Evolutionary conservation across 2,329 filamentous ascomycete genomes (phyloP), one percentile per base, ranked within the genome.

Genomic region (Microdochium nivale): DNA sequence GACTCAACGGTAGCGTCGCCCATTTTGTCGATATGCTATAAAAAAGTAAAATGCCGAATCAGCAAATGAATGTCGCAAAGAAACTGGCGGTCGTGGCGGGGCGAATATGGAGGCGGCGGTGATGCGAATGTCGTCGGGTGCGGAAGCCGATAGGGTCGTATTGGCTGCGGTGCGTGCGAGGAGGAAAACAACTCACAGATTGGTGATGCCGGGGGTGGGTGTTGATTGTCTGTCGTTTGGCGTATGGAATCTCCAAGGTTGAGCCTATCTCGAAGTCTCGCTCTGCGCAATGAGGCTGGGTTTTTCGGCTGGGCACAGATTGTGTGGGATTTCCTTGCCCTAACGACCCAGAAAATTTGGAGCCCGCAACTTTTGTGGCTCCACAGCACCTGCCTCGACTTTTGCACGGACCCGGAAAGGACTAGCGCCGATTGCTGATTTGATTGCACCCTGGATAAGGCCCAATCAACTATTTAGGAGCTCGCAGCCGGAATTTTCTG

Each of bases 1-100:
- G 84, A 78, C 78, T 86, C 85, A 77, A 91, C 85, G 70, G 85
- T 78, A 77, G 87, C 84, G 80, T 89, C 85, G 77, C 86, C 84
- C 87, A 90, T 90, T 83, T 75, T 86, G 80, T 76, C 76, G 75
- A 72, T 76, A 73, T 75, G 78, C 77, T 83, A 69, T 56, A 65
- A 59, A 48, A n/a, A 58, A 54, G 44, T 49, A 47, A 48, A 49
- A 55, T 52, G 54, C 53, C 61, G 51, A 59, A 48, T 52, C 33
- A 50, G 33, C 4, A 25, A 43, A 13, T 23, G 25, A 49, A 27
- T 46, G 30, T 21, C 40, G 40, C 40, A 23, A 27, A 37, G 30
- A 21, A 11, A 5, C 11, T 30, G 27, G 27, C 27, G 27, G 33
- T 43, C 49, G 27, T 27, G 23, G 37, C 21, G 14, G 40, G n/a